A percentile compares a stretch with the other conserved stretches of the same genome.
Evolutionary conservation across 2,329 filamentous ascomycete species (phyloP).

Genomic region (Stachybotrys elegans): DNA sequence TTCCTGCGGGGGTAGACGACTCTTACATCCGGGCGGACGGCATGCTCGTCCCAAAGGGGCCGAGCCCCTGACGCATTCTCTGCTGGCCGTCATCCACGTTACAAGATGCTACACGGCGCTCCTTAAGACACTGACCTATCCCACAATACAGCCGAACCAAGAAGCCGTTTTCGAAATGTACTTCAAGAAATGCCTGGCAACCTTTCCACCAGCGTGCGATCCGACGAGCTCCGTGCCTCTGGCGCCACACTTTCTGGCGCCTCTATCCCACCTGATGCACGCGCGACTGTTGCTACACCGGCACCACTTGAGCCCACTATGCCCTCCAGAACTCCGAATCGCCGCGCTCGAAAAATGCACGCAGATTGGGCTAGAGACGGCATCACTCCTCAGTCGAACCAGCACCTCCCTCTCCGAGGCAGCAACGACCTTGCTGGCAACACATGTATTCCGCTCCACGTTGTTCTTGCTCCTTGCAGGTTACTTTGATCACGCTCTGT

Average conservation of each 20-base stretch:
- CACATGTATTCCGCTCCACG: conserved; percentile 82
- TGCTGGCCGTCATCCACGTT: conserved; percentile 77
- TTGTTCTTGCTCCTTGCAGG: conserved; percentile 73
- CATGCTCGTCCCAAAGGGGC: conserved; percentile 45
- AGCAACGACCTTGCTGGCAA: conserved; percentile 70
- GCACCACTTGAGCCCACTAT: conserved; percentile 76
- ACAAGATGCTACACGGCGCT: conserved; percentile 73
- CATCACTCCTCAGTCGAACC: conserved; percentile 65
- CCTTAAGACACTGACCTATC: conserved; percentile 63
- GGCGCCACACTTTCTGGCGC: conserved; percentile 68
- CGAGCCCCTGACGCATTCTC: conserved; percentile 59
- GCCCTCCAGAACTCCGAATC: conserved; percentile 58
- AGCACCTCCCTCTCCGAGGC: conserved; percentile 57
- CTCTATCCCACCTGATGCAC: conserved; percentile 74
- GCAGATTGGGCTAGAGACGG: conserved; percentile 70
- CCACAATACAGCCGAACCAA: conserved; percentile 59
- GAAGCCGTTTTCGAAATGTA: conserved; percentile 77
- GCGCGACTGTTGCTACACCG: conserved; percentile 82
- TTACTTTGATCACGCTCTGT: conserved; percentile 66
- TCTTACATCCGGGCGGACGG: conserved; percentile 62
- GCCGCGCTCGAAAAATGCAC: conserved; percentile 76
- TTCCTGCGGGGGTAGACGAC: conserved; percentile 79
- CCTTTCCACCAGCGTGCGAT: conserved; percentile 72
- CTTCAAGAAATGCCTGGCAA: conserved; percentile 67
- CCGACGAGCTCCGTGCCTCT: conserved; percentile 61